Base-by-base conservation (phyloP, 306 rosid genomes). In the Canavalia ensiformis region DNA sequence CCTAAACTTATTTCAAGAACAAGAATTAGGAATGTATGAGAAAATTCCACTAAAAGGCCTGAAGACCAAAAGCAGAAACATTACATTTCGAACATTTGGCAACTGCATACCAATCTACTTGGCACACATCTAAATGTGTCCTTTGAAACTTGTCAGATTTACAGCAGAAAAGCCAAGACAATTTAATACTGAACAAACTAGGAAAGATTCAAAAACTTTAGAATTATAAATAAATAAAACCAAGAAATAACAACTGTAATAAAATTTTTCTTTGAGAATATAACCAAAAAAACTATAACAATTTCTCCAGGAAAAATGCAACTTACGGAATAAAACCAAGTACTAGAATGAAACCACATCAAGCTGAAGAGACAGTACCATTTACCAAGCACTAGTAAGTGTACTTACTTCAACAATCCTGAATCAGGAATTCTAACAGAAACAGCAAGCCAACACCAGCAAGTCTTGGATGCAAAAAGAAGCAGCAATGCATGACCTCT, bases 101-200 rank as follows among this genome's bases (percentile, higher is more conserved):
- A 74, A 83, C 63, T 68, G 82, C 63, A 81, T 80, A 83, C 55
- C 68, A 80, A 83, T 78, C 77, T 78, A 77, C 67, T 84, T 70
- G 89, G 74, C 86, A 81, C 81, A 80, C 29, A 68, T 80, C 39
- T 41, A 80, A 83, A 83, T 7, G 68, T 47, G 39, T 18, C 49
- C 58, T 58, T 41, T 77, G 80, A 84, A 82, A 79, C 78, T 76
- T 84, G 88, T 86, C 93, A 74, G 76, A 78, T 87, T 82, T 51
- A 52, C 46, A 63, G 44, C 73, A 89, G 84, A 84, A 65, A 71
- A 76, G 25, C 25, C 25, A 18, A 75, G 87, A 80, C 90, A 86
- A 81, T 6, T 52, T 33, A 11, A 79, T 34, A 25, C 57, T n/a
- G 62, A 73, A 78, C 44, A 57, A 77, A 78, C 54, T 45, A 7